Percentiles rank a stretch among this genome's conserved stretches.
phyloP scores from a whole-genome alignment of 2,329 filamentous ascomycete species.

The Sporothrix luriei region DNA sequence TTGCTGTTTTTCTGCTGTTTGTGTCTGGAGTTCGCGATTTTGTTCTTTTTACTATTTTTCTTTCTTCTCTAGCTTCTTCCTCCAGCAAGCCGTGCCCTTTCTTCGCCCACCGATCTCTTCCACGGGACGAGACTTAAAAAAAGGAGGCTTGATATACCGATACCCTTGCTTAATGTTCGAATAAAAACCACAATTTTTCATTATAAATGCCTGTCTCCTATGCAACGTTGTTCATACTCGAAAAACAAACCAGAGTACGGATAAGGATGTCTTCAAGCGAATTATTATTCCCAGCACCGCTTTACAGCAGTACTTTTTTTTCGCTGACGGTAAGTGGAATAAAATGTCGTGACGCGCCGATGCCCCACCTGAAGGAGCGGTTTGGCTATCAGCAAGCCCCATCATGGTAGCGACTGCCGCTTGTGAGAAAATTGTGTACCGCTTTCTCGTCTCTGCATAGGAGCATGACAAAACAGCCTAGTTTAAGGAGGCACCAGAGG shows the following conservation, averaged over 20 bases:
- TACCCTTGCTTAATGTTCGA: constrained; percentile 28
- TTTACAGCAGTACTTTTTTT: too few relatives aligned
- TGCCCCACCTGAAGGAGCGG: too few relatives aligned
- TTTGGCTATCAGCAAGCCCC: not conserved
- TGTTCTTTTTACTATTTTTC: constrained; percentile 12
- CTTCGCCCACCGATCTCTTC: not conserved
- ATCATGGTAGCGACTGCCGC: not conserved
- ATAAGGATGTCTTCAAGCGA: too few relatives aligned
- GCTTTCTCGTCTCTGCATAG: not conserved
- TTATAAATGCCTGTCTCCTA: not conserved
- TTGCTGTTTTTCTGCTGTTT: not conserved
- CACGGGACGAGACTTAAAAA: not conserved
- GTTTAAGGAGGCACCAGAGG: not conserved
- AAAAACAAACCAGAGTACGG: too few relatives aligned
- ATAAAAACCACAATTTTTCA: not conserved
- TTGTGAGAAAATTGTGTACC: not conserved
- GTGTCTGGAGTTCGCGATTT: constrained; percentile 16
- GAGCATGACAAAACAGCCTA: not conserved
- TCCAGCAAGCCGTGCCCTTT: not conserved
- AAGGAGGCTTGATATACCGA: constrained; percentile 33
- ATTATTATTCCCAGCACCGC: too few relatives aligned
- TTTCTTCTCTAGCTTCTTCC: constrained; percentile 28
- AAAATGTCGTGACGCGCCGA: too few relatives aligned
- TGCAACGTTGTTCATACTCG: too few relatives aligned
- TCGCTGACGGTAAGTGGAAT: too few relatives aligned